A percentile compares a stretch with the other conserved stretches of the same genome.
Evolutionary conservation across 2,329 filamentous ascomycete genomes (phyloP).

Genomic region (Myriosclerotinia curreyana): DNA sequence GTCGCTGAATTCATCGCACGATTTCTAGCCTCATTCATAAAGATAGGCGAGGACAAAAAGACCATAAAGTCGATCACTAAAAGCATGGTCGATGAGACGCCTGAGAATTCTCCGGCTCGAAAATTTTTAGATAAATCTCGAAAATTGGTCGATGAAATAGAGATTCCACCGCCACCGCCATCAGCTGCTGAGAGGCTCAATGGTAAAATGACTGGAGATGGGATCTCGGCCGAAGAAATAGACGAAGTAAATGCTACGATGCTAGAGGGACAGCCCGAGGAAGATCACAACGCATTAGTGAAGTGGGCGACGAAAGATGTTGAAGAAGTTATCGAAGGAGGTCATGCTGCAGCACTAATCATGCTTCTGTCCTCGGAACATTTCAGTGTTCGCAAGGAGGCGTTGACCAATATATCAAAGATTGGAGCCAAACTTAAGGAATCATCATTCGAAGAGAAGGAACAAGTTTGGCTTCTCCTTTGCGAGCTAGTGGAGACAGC

Average conservation of each 20-base stretch:
- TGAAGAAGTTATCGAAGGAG: conserved; percentile 76
- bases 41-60: conserved; percentile 49
- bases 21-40: conserved; percentile 54
- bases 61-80: conserved; percentile 48
- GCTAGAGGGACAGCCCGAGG: conserved; percentile 27
- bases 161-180: conserved; percentile 26
- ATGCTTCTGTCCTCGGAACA: conserved; percentile 74
- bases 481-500: conserved; percentile 78
- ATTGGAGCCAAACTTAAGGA: conserved; percentile 61
- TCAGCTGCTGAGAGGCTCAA: background rate
- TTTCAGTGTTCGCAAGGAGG: conserved; percentile 74
- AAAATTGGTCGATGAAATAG: conserved; percentile 34
- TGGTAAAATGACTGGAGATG: conserved; percentile 8
- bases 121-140: conserved; percentile 32
- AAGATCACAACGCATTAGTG: conserved; percentile 51
- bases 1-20: conserved; percentile 58
- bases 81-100: conserved; percentile 42
- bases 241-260: conserved; percentile 24
- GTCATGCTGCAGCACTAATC: conserved; percentile 66
- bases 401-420: conserved; percentile 65
- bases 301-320: conserved; percentile 75
- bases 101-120: conserved; percentile 41
- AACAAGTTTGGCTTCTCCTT: conserved; percentile 75
- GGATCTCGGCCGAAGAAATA: conserved; percentile 25
- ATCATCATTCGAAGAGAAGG: conserved; percentile 70